A percentile compares a stretch with the other conserved stretches of the same genome.
Evolutionary conservation across 768 basidiomycete genomes (phyloP).

Genomic region (Boletus reticulatus): DNA sequence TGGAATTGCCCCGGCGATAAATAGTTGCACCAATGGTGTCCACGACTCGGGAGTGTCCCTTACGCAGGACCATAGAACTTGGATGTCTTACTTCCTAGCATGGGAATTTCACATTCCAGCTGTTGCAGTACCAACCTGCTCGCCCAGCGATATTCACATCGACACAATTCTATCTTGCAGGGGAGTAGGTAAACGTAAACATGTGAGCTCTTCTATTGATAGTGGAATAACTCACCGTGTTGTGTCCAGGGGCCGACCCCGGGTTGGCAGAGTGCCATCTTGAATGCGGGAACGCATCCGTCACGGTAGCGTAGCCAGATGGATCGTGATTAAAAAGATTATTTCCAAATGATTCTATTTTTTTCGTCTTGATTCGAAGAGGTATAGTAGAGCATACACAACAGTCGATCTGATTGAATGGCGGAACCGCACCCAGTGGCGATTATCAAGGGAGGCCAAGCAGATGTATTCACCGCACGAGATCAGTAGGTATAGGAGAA

Average conservation of each 20-base stretch:
- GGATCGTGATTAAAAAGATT: background rate
- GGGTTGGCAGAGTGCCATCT: constrained; percentile 15
- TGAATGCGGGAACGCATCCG: constrained; percentile 18
- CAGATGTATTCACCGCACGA: no score
- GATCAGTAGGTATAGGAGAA: no score
- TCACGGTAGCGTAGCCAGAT: constrained; percentile 12
- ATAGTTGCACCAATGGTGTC: constrained; percentile 19
- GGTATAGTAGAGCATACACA: no score
- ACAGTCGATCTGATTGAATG: no score
- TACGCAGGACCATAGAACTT: constrained; percentile 21
- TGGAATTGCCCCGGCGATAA: constrained; percentile 19
- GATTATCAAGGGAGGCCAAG: no score
- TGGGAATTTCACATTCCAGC: constrained; percentile 18
- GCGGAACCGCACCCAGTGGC: no score
- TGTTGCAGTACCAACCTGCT: constrained; percentile 9
- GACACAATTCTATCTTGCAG: constrained; percentile 18
- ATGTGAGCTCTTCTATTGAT: background rate
- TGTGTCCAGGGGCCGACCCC: background rate
- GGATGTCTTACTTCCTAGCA: background rate
- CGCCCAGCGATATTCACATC: constrained; percentile 16
- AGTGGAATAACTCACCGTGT: background rate
- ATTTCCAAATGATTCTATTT: no score
- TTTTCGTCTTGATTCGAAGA: no score
- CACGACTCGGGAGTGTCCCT: constrained; percentile 17
- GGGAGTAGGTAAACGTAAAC: constrained; percentile 9